These are phyloP conservation scores for Penicillium griseofulvum DNA, from an alignment of 2,329 filamentous ascomycete species.

Conservation along the genomic window DNA sequence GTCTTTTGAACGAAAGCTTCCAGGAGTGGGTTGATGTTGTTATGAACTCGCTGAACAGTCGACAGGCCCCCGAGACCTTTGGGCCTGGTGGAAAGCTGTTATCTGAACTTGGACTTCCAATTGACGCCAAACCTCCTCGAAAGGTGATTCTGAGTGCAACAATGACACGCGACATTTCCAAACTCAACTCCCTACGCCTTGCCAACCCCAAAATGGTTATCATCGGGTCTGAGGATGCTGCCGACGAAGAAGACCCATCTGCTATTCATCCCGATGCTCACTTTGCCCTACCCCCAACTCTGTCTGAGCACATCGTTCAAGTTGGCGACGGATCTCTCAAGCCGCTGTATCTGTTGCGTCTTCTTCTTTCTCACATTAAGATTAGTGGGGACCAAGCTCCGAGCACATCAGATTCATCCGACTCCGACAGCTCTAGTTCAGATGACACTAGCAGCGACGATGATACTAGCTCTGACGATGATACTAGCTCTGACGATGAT, in stretches of 20 bases:
- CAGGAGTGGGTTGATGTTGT: slow-evolving; percentile 82
- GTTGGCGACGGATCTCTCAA: slow-evolving; percentile 69
- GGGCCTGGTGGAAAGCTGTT: slow-evolving; percentile 39
- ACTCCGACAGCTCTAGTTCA: slow-evolving; percentile 22
- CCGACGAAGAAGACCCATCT: slow-evolving; percentile 19
- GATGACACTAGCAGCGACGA: slow-evolving; percentile 19
- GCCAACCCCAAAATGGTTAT: slow-evolving; percentile 72
- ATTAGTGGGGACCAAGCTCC: slow-evolving; percentile 16
- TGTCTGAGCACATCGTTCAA: slow-evolving; percentile 66
- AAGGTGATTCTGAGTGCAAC: slow-evolving; percentile 91
- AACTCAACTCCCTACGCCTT: slow-evolving; percentile 71
- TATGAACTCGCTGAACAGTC: slow-evolving; percentile 56
- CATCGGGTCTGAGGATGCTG: slow-evolving; percentile 56
- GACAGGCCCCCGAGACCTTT: slow-evolving; percentile 51
- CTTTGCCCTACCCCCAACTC: slow-evolving; percentile 60
- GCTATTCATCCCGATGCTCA: slow-evolving; percentile 29
- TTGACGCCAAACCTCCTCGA: slow-evolving; percentile 52
- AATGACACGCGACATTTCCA: slow-evolving; percentile 81
- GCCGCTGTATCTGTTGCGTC: slow-evolving; percentile 78
- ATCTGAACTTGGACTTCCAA: slow-evolving; percentile 38
- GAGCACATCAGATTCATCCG: slow-evolving; percentile 6
- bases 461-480: too few relatives aligned
- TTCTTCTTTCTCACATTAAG: slow-evolving; percentile 55
- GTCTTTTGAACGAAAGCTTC: slow-evolving; percentile 85
- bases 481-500: slow-evolving; percentile 31